Base-by-base conservation (phyloP, 2,329 filamentous ascomycete species). In the Penicillium sp. region DNA sequence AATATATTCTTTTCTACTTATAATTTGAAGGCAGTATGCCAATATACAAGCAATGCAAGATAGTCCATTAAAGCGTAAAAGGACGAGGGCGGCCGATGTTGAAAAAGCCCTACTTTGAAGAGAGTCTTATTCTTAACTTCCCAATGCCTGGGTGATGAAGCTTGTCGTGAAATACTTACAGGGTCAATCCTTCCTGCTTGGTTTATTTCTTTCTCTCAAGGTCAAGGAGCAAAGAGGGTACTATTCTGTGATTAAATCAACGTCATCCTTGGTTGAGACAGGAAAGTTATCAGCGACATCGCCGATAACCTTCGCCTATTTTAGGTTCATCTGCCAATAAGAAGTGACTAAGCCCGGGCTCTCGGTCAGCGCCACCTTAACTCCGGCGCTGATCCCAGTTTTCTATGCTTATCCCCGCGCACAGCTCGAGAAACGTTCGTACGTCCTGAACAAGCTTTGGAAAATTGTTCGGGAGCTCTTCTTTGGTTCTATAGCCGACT, bases 361-460 rank as follows among this genome's bases (percentile, higher is more conserved):
- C 7, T 47, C 39, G 45, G 39, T 37, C 12, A 35, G 27, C 32
- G 39, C 31, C 15, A 46, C 6, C 33, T 51, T 51, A 51, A 51
- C 40, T 51, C 44, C 44, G 49, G 41, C 41, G 28, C 18, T 18
- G 18, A 31, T n/a, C 7, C 23, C n/a, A 10, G 20, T 23, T 33
- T 24, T n/a, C 15, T 10, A 29, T 32, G 23, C 24, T 9, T 37
- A 9, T 5, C 15, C 28, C 40, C 28, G 44, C 15, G 2, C n/a
- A 18, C 18, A 12, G n/a, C 9, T 18, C 44, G 25, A 44, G 44
- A 15, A 51, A 33, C 49, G 49, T 42, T 6, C 29, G 13, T 29
- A 28, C 3, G 6, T 25, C 38, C 38, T 25, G 20, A 15, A 40
- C 3, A 24, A 27, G n/a, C 4, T 8, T 23, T 10, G 23, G 8